These are phyloP conservation scores for Microthyrium microscopicum DNA, from an alignment of 2,329 filamentous ascomycete genomes.

Conservation along the genomic window DNA sequence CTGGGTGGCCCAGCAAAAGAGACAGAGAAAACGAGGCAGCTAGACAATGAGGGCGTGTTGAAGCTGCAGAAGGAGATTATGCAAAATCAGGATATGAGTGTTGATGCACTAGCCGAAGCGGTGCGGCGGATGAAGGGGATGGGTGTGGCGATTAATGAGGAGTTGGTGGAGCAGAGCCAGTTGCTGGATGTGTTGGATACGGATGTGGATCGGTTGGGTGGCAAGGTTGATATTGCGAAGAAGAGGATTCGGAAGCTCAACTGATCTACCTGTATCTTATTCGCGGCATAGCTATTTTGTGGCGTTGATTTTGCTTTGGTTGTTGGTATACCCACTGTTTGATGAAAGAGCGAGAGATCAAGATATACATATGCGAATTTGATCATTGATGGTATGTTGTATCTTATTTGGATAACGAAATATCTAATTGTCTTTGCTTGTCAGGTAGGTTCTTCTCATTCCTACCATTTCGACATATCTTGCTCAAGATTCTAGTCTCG, in stretches of 20 bases:
- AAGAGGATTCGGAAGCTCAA: slow-evolving; percentile 50
- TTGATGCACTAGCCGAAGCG: slow-evolving; percentile 50
- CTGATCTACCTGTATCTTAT: too few relatives aligned
- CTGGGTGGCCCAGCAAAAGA: slow-evolving; percentile 53
- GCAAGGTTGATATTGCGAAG: slow-evolving; percentile 60
- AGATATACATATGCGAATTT: too few relatives aligned
- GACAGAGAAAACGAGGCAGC: slow-evolving; percentile 58
- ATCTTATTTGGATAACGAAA: too few relatives aligned
- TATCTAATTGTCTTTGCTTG: too few relatives aligned
- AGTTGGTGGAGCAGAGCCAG: slow-evolving; percentile 7
- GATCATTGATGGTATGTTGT: too few relatives aligned
- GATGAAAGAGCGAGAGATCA: too few relatives aligned
- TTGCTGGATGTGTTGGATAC: slow-evolving; percentile 8
- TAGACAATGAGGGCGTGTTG: slow-evolving; percentile 59
- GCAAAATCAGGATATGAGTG: slow-evolving; percentile 55
- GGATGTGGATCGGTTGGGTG: slow-evolving; percentile 26
- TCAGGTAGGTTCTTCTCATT: too few relatives aligned
- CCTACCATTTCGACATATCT: too few relatives aligned
- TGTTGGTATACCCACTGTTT: too few relatives aligned
- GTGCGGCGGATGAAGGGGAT: slow-evolving; percentile 37
- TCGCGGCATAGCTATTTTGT: too few relatives aligned
- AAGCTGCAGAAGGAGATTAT: slow-evolving; percentile 61
- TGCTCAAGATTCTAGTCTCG: too few relatives aligned
- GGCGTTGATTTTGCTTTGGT: too few relatives aligned
- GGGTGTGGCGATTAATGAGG: slow-evolving; percentile 9